These are phyloP conservation scores for Crithidia sp. DNA, from an alignment of 208 protist genomes.

Conservation along the genomic window DNA sequence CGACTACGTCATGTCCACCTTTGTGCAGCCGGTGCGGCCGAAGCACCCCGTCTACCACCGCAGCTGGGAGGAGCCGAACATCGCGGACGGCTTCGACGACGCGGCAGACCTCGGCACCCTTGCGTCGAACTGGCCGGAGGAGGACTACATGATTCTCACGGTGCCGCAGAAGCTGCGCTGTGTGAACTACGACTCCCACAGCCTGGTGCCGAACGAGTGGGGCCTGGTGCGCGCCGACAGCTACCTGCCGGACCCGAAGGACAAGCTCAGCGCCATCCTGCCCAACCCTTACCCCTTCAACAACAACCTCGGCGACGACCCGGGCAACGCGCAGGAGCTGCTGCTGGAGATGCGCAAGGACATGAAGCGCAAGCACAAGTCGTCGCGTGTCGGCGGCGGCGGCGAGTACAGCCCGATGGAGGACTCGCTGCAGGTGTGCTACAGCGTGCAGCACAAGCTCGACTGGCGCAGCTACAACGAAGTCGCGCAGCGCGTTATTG, in stretches of 20 bases:
- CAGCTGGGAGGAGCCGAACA: slow-evolving; percentile 75
- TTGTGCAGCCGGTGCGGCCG: slow-evolving; percentile 64
- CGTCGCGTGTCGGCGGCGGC: slow-evolving; percentile 41
- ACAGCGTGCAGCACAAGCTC: slow-evolving; percentile 79
- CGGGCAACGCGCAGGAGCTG: slow-evolving; percentile 65
- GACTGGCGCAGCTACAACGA: slow-evolving; percentile 87
- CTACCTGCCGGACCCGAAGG: slow-evolving; percentile 84
- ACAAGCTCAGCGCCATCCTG: slow-evolving; percentile 76
- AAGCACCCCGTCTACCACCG: slow-evolving; percentile 62
- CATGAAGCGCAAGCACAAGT: slow-evolving; percentile 71
- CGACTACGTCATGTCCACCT: slow-evolving; percentile 84
- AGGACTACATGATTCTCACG: slow-evolving; percentile 91
- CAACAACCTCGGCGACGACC: slow-evolving; percentile 79
- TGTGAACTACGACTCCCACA: slow-evolving; percentile 58
- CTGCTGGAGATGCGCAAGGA: slow-evolving; percentile 84
- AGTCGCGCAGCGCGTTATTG: slow-evolving; percentile 76
- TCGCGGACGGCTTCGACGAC: slow-evolving; percentile 79
- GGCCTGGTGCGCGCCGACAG: slow-evolving; percentile 76
- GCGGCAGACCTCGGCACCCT: slow-evolving; percentile 42
- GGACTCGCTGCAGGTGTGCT: slow-evolving; percentile 81
- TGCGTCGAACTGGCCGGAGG: slow-evolving; percentile 85
- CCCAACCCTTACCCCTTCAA: slow-evolving; percentile 92
- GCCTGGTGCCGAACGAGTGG: slow-evolving; percentile 71
- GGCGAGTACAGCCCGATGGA: slow-evolving; percentile 84
- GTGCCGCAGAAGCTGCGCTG: slow-evolving; percentile 78